Percentiles rank a stretch among this genome's conserved stretches.
Conservation (phyloP, 129 eudicot species). For the Cynara cardunculus region DNA sequence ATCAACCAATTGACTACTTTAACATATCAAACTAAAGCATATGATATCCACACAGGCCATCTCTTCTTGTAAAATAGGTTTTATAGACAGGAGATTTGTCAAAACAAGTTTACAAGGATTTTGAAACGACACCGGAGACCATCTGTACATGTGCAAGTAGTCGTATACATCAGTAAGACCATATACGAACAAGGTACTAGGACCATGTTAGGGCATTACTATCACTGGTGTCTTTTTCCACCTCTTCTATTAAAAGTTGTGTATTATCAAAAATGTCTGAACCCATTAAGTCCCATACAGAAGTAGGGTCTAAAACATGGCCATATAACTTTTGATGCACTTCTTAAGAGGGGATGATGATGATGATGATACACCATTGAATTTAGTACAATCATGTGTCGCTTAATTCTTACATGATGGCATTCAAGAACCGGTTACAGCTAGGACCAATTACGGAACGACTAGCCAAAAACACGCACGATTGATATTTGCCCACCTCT, state of each 20-base stretch:
- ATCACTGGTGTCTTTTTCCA: no score
- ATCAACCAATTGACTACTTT: not conserved
- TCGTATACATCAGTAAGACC: not conserved
- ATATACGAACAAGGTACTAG: not conserved
- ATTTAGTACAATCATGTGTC: not conserved
- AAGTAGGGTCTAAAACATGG: not conserved
- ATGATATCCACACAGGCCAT: no score
- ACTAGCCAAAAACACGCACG: not conserved
- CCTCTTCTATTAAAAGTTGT: not conserved
- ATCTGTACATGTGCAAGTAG: no score
- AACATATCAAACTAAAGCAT: not conserved
- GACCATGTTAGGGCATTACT: not conserved
- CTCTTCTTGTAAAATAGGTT: not conserved
- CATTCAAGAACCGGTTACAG: not conserved
- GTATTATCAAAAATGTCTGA: not conserved
- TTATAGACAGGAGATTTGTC: not conserved
- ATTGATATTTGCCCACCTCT: not conserved
- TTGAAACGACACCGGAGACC: not conserved
- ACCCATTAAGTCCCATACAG: not conserved
- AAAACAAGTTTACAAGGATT: not conserved
- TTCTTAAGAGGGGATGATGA: not conserved
- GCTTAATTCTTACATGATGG: not conserved
- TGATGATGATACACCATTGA: not conserved
- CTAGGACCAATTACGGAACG: not conserved
- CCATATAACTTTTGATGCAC: not conserved